These are phyloP conservation scores for Colletotrichum falcatum DNA, from an alignment of 2,329 filamentous ascomycete species.

Conservation along the genomic window DNA sequence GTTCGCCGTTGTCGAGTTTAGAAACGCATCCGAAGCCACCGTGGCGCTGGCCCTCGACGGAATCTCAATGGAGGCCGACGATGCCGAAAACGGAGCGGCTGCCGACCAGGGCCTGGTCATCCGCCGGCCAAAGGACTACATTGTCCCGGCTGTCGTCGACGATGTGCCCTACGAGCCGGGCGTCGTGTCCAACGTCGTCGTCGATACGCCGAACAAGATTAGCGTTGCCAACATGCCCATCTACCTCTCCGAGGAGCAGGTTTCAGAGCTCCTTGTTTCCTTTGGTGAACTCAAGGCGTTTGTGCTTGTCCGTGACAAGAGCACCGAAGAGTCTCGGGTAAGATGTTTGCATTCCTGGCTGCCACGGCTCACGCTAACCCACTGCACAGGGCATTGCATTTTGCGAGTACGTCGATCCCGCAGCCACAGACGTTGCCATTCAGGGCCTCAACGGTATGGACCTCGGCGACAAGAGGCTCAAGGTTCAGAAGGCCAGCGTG, in stretches of 20 bases:
- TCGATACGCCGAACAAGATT: conserved; percentile 95
- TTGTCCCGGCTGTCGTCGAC: conserved; percentile 84
- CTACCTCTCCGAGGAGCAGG: conserved; percentile 91
- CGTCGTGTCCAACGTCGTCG: conserved; percentile 81
- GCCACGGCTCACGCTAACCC: conserved; percentile 43
- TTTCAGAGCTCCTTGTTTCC: conserved; percentile 87
- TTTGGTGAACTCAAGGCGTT: conserved; percentile 97
- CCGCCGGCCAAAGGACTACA: conserved; percentile 94
- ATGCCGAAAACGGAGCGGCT: conserved; percentile 65
- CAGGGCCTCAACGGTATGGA: conserved; percentile 95
- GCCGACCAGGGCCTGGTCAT: conserved; percentile 74
- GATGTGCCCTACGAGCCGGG: conserved; percentile 81
- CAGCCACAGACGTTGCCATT: conserved; percentile 84
- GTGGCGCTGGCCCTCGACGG: conserved; percentile 91
- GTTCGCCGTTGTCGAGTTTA: conserved; percentile 93
- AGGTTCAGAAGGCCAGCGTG: conserved; percentile 89
- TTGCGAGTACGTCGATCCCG: conserved; percentile 88
- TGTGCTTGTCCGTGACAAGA: conserved; percentile 86
- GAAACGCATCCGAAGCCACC: conserved; percentile 86
- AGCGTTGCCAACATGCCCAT: conserved; percentile 89
- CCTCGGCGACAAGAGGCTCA: conserved; percentile 86
- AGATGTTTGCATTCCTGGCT: conserved; percentile 50
- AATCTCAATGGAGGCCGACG: conserved; percentile 84
- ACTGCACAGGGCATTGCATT: conserved; percentile 86
- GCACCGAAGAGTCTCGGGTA: conserved; percentile 88